Conservation (phyloP, 192 early-diverging fungal genomes). For the Coemansia sp. region DNA sequence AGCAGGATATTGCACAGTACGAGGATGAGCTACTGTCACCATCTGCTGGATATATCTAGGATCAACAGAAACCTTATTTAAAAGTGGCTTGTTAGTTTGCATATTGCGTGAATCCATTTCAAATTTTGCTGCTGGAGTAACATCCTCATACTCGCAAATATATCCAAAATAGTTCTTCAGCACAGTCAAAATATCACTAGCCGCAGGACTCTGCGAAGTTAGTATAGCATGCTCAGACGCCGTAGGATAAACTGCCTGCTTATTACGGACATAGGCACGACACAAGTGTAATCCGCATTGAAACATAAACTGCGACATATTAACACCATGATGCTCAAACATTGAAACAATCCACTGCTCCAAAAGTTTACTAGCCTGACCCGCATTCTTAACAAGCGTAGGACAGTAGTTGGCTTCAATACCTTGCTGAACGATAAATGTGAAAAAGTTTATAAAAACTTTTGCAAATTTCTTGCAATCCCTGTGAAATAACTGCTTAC, state of each 20-base stretch:
- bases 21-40: not conserved
- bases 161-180: slow-evolving; percentile 11
- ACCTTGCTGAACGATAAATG: not conserved
- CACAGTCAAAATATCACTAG: not conserved
- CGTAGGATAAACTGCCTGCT: not conserved
- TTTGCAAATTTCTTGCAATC: slow-evolving; percentile 47
- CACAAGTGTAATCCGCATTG: slow-evolving; percentile 17
- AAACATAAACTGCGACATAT: slow-evolving; percentile 26
- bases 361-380: slow-evolving; percentile 27
- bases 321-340: slow-evolving; percentile 24
- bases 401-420: not conserved
- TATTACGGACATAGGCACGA: slow-evolving; percentile 13
- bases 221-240: slow-evolving; percentile 7
- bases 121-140: slow-evolving; percentile 4
- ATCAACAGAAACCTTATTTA: not conserved
- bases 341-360: slow-evolving; percentile 41
- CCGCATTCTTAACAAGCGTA: slow-evolving; percentile 1
- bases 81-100: not conserved
- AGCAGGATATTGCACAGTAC: not conserved
- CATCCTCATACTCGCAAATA: slow-evolving; percentile 12
- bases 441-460: slow-evolving; percentile 27
- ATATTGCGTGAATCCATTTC: slow-evolving; percentile 11
- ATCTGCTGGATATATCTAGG: not conserved
- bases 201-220: not conserved
- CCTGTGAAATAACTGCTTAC: slow-evolving; percentile 36